Evolutionary conservation across 805 yeast species (phyloP).

Genomic region (Cyberlindnera maritima): DNA sequence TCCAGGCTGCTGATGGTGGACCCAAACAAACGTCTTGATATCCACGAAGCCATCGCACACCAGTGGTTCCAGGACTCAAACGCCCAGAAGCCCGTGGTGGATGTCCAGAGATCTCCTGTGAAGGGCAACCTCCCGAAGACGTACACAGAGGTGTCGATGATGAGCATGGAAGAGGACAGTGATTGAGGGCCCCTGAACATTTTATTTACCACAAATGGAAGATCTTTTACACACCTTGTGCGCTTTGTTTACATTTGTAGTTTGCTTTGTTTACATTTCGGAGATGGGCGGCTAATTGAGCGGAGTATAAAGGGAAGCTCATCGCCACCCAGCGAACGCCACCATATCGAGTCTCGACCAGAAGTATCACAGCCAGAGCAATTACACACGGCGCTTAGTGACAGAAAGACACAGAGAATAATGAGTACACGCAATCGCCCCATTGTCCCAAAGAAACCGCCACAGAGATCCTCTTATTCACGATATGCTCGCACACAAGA

Average conservation of each 20-base stretch:
- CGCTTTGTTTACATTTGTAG: constrained; percentile 3
- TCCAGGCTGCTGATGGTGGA: constrained; percentile 61
- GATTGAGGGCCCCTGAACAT: background rate
- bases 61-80: constrained; percentile 63
- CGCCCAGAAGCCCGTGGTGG: background rate
- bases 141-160: constrained; percentile 34
- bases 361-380: background rate
- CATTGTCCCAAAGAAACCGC: too few species aligned
- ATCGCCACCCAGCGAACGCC: background rate
- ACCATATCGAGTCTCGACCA: background rate
- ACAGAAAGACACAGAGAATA: background rate
- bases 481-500: too few species aligned
- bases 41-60: constrained; percentile 80
- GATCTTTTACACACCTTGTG: too few species aligned
- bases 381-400: background rate
- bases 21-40: constrained; percentile 70
- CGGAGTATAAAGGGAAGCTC: constrained; percentile 4
- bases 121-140: constrained; percentile 34
- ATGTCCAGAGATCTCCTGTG: constrained; percentile 29
- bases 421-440: too few species aligned
- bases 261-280: constrained; percentile 4
- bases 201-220: background rate
- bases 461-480: too few species aligned
- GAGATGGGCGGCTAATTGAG: constrained; percentile 10
- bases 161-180: constrained; percentile 11